Base-by-base conservation (phyloP, 2,329 filamentous ascomycete genomes). In the Fusarium avenaceum region DNA sequence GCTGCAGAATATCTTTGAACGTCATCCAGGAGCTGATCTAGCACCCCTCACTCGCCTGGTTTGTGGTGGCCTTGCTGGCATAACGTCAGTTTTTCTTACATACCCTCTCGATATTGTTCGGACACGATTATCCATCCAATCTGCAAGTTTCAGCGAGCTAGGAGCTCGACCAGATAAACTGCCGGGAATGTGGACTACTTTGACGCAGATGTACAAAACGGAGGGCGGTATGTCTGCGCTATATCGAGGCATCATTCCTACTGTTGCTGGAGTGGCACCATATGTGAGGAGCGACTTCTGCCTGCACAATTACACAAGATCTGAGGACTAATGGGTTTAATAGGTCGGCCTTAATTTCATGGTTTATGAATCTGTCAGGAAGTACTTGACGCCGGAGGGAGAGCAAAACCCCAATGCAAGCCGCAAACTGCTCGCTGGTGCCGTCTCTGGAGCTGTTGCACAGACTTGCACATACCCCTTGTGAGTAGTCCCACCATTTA, bases 381-480 rank as follows among this genome's bases (percentile, higher is more conserved):
- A 90, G 74, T 90, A 91, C 71, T 85, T 99, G 71, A 99, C 96
- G 0, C 91, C 90, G 2, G 93, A 97, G 51, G 96, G 96, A 44
- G 90, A 97, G 67, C 87, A 92, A 75, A 93, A 97, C 70, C 96
- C 96, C 0, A 89, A 84, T 64, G 87, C 93, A 2, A 79, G 88
- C 53, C 89, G 95, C 54, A 99, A 98, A 77, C 85, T 99, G 42
- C 86, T 90, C 28, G 95, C 96, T 6, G 96, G 96, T 58, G 96
- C 96, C 15, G 88, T 98, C 52, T 97, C 94, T n/a, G 96, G 96
- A 39, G 96, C 93, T 28, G 92, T 99, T 52, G 96, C 96, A 42
- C 96, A 99, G 79, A 98, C 95, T 4, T 97, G 92, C 85, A 99
- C 96, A 76, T 99, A 99, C 81, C 96, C 96, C 65, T 97, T 99